Evolutionary conservation across 2,329 filamentous ascomycete genomes (phyloP).

Genomic region (Penicillium digitatum): DNA sequence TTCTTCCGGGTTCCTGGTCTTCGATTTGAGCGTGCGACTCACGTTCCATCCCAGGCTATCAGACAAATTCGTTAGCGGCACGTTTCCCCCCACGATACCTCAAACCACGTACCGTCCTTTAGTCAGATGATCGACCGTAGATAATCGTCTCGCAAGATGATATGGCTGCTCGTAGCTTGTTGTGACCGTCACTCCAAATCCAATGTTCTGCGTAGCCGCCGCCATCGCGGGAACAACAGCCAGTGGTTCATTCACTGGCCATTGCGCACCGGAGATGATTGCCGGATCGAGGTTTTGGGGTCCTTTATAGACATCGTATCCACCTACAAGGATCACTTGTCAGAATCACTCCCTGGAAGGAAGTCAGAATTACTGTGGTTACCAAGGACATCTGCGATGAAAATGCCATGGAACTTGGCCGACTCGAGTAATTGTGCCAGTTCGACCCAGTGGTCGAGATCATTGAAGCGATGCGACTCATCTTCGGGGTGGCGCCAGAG

Average conservation of each 20-base stretch:
- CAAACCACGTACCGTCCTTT: conserved; percentile 50
- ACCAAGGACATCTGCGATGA: conserved; percentile 63
- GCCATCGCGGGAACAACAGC: conserved; percentile 64
- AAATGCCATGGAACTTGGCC: conserved; percentile 63
- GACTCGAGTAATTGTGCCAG: conserved; percentile 58
- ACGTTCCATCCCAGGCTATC: conserved; percentile 55
- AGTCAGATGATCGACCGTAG: conserved; percentile 64
- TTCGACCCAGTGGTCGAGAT: conserved; percentile 58
- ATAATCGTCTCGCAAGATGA: conserved; percentile 61
- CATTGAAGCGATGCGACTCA: conserved; percentile 58
- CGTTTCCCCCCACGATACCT: too few relatives aligned
- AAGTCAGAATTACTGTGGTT: neutral
- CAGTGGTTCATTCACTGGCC: conserved; percentile 67
- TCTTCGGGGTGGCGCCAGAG: conserved; percentile 64
- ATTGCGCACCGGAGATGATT: conserved; percentile 61
- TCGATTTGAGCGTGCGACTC: conserved; percentile 16
- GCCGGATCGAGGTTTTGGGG: conserved; percentile 58
- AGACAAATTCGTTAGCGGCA: conserved; percentile 2
- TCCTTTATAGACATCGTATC: conserved; percentile 67
- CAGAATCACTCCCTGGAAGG: neutral
- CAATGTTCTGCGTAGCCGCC: conserved; percentile 62
- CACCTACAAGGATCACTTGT: conserved; percentile 38
- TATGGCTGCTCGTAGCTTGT: conserved; percentile 69
- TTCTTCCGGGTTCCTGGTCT: accelerated
- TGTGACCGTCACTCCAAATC: conserved; percentile 64